phyloP scores from a whole-genome alignment of 768 basidiomycete species.

The Galerina sulciceps region DNA sequence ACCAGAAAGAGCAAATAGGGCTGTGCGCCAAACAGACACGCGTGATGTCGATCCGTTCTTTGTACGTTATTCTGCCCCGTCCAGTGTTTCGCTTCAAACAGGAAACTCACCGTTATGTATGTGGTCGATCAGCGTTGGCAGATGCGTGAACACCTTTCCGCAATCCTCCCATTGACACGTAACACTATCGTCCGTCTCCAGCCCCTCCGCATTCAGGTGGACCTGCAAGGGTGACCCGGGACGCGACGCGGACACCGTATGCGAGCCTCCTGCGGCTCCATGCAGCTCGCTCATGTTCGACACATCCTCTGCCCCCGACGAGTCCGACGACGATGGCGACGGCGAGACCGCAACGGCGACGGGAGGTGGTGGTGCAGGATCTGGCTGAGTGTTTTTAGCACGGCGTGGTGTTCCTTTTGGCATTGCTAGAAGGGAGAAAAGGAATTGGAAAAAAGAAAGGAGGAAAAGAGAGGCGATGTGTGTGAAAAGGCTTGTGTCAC shows the following conservation, averaged over 20 bases:
- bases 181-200: constrained; percentile 57
- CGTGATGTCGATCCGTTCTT: neutral
- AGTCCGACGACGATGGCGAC: constrained; percentile 32
- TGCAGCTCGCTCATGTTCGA: constrained; percentile 23
- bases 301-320: constrained; percentile 30
- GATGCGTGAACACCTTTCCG: constrained; percentile 69
- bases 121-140: constrained; percentile 80
- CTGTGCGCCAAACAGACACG: neutral
- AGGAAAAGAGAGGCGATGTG: neutral
- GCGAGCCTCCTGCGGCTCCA: constrained; percentile 21
- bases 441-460: neutral
- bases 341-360: constrained; percentile 14
- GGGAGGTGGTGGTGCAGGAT: constrained; percentile 5
- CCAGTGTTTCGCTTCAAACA: neutral
- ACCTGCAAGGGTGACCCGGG: constrained; percentile 40
- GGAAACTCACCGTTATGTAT: constrained; percentile 71
- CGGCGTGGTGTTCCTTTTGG: constrained; percentile 10
- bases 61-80: neutral
- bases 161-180: constrained; percentile 89
- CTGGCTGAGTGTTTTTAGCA: constrained; percentile 11
- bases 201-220: constrained; percentile 14
- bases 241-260: constrained; percentile 37
- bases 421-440: neutral
- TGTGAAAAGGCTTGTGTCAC: constrained; percentile 7
- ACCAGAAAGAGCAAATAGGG: neutral